Conservation (phyloP, 768 basidiomycete species). For the Hydnomerulius pinastri region DNA sequence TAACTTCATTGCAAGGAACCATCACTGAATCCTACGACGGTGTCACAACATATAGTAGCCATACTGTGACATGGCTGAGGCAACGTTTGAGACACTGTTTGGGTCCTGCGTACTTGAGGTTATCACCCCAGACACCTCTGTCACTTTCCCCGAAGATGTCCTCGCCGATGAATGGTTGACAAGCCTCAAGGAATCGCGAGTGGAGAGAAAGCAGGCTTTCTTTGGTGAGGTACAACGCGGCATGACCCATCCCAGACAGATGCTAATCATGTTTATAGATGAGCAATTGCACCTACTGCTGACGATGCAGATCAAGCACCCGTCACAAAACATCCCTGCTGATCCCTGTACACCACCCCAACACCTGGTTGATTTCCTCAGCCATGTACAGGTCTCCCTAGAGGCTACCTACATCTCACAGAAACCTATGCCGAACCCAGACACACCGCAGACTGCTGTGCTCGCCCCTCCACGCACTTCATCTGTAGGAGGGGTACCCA, state of each 20-base stretch:
- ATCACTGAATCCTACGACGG: not conserved
- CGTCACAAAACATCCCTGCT: constrained; percentile 33
- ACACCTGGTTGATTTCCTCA: constrained; percentile 57
- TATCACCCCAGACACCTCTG: constrained; percentile 63
- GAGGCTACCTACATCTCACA: constrained; percentile 80
- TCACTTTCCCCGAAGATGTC: constrained; percentile 55
- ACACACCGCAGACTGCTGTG: constrained; percentile 37
- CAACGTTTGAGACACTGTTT: constrained; percentile 65
- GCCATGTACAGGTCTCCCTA: constrained; percentile 74
- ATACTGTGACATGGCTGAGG: constrained; percentile 26
- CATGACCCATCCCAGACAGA: constrained; percentile 8
- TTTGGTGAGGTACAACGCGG: constrained; percentile 56
- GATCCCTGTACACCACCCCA: constrained; percentile 31
- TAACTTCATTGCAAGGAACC: not conserved
- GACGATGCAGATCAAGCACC: constrained; percentile 36
- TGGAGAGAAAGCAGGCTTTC: constrained; percentile 68
- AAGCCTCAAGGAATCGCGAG: constrained; percentile 40
- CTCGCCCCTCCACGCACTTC: constrained; percentile 57
- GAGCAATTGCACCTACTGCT: constrained; percentile 56
- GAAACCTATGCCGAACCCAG: constrained; percentile 36
- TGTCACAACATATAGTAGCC: not conserved
- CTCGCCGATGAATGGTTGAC: constrained; percentile 58
- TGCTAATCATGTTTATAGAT: constrained; percentile 39
- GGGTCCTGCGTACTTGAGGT: constrained; percentile 58
- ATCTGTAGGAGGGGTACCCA: constrained; percentile 43